Conservation (phyloP, 306 rosid genomes). For the Fragaria nilgerrensis region DNA sequence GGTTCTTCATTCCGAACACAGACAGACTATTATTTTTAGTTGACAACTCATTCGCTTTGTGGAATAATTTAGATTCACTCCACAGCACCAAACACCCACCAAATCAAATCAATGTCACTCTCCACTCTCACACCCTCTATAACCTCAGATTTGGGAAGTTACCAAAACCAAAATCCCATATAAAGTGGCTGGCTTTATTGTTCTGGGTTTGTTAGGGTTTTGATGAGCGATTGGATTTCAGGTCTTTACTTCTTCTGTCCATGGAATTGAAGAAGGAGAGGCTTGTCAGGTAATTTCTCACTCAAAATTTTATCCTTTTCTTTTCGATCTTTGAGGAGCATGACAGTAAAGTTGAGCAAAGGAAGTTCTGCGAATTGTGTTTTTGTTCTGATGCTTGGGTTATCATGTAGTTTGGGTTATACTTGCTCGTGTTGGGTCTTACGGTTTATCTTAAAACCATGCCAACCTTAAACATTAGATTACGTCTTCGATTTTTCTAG, state of each 20-base stretch:
- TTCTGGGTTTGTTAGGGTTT: slow-evolving; percentile 30
- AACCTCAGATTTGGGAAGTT: slow-evolving; percentile 21
- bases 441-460: background rate
- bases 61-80: background rate
- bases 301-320: background rate
- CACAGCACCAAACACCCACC: background rate
- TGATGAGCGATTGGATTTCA: slow-evolving; percentile 27
- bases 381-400: too few species aligned
- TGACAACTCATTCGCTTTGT: background rate
- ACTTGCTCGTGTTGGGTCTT: background rate
- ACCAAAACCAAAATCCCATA: background rate
- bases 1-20: background rate
- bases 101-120: background rate
- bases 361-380: background rate
- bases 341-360: background rate
- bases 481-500: background rate
- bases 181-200: background rate
- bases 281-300: slow-evolving; percentile 60
- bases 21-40: background rate
- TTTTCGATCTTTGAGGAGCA: background rate
- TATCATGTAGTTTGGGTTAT: too few species aligned
- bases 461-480: background rate
- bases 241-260: slow-evolving; percentile 12
- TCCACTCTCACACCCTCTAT: background rate
- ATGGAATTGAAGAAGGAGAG: slow-evolving; percentile 73